Conservation (phyloP, 1,139 yeast species). For the Taphrina confusa region DNA sequence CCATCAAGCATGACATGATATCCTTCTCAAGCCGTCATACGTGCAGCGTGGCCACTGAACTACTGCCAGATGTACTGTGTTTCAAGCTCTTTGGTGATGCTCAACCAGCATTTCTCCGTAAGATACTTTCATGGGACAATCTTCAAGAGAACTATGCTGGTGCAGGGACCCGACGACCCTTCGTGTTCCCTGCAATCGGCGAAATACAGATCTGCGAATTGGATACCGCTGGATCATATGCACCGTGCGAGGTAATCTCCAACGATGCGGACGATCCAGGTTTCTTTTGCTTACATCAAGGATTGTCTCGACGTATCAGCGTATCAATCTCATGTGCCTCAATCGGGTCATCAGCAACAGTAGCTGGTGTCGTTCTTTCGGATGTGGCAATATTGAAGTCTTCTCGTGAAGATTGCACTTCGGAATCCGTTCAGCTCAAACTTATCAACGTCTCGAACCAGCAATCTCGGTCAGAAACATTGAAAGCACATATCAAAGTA, state of each 20-base stretch:
- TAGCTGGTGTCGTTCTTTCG: slow-evolving; percentile 20
- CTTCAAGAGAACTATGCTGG: slow-evolving; percentile 42
- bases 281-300: slow-evolving; percentile 42
- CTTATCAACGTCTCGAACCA: slow-evolving; percentile 24
- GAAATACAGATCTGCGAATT: slow-evolving; percentile 41
- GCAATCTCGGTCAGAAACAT: too few species aligned
- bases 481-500: background rate
- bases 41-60: slow-evolving; percentile 11
- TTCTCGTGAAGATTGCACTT: background rate
- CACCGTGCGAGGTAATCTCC: slow-evolving; percentile 40
- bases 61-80: slow-evolving; percentile 19
- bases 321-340: slow-evolving; percentile 40
- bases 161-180: background rate
- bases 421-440: background rate
- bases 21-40: slow-evolving; percentile 26
- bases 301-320: slow-evolving; percentile 44
- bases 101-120: slow-evolving; percentile 41
- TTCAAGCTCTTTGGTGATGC: slow-evolving; percentile 41
- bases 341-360: slow-evolving; percentile 32
- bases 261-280: slow-evolving; percentile 37
- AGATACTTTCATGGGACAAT: slow-evolving; percentile 45
- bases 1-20: background rate
- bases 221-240: slow-evolving; percentile 43
- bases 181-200: slow-evolving; percentile 36
- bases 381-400: background rate